Evolutionary conservation across 148 eudicot genomes (phyloP).

Genomic region (Rhododendron griersonianum): DNA sequence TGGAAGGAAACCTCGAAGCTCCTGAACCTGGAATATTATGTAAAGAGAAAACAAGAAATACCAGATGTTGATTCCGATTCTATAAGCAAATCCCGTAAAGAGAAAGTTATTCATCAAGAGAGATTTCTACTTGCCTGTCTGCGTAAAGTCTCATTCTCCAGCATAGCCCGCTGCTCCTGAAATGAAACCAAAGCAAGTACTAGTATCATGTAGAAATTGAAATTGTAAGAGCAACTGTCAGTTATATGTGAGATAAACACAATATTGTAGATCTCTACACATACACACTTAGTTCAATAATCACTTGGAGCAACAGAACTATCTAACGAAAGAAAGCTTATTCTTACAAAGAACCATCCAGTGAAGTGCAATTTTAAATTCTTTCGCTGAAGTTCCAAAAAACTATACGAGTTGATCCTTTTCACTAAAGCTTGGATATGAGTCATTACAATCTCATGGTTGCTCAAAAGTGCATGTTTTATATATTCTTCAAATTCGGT

Average conservation of each 20-base stretch:
- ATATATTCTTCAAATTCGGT: not conserved
- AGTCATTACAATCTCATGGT: not conserved
- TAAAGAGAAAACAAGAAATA: not conserved
- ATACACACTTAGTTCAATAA: not conserved
- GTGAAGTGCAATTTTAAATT: not conserved
- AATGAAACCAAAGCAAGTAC: not conserved
- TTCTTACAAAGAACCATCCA: not conserved
- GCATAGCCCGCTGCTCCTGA: slow-evolving; percentile 61
- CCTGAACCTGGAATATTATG: slow-evolving; percentile 45
- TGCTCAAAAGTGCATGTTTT: not conserved
- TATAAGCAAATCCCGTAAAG: not conserved
- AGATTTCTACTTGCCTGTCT: slow-evolving; percentile 43
- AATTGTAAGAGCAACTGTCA: not conserved
- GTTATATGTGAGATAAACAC: not conserved
- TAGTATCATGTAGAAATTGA: not conserved
- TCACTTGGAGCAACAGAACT: not conserved
- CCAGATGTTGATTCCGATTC: not conserved
- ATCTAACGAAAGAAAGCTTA: not conserved
- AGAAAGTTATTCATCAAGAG: not conserved
- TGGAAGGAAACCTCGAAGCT: slow-evolving; percentile 40
- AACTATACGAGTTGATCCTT: not conserved
- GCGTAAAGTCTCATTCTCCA: slow-evolving; percentile 61
- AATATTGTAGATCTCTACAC: not conserved
- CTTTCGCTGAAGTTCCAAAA: not conserved
- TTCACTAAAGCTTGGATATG: not conserved